Conservation (phyloP, 2,329 filamentous ascomycete genomes). For the Alternaria brassicicola region DNA sequence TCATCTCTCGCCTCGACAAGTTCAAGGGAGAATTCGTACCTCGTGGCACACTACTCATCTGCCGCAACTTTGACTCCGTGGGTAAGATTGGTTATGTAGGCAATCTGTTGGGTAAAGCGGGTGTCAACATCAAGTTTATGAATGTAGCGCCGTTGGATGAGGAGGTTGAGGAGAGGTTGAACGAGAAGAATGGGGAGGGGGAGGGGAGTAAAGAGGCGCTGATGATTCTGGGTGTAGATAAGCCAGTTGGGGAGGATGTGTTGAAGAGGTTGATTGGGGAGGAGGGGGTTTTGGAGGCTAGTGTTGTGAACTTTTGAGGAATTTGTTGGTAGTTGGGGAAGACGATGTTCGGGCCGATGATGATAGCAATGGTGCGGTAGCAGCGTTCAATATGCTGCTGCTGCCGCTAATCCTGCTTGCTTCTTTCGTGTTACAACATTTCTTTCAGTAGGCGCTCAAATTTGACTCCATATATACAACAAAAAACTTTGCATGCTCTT, state of each 20-base stretch:
- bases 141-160: conserved; percentile 67
- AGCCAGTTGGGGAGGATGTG: conserved; percentile 64
- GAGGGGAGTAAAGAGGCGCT: conserved; percentile 67
- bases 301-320: conserved; percentile 54
- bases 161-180: conserved; percentile 35
- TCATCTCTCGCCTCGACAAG: conserved; percentile 74
- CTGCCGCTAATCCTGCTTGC: not conserved
- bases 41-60: conserved; percentile 74
- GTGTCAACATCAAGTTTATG: conserved; percentile 83
- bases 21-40: conserved; percentile 77
- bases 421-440: accelerated
- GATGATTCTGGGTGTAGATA: conserved; percentile 80
- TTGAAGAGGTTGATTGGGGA: conserved; percentile 56
- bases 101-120: conserved; percentile 69
- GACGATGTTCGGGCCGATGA: not conserved
- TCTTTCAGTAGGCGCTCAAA: not conserved
- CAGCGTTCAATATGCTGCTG: not conserved
- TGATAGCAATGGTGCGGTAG: not conserved
- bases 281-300: conserved; percentile 60
- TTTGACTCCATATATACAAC: not conserved
- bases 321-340: not conserved
- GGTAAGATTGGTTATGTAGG: conserved; percentile 85
- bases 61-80: conserved; percentile 80
- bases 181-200: conserved; percentile 14
- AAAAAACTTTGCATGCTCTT: not conserved